Evolutionary conservation across 2,329 filamentous ascomycete species (phyloP), one percentile per base, ranked within the genome.

Genomic region (Balansia obtecta): DNA sequence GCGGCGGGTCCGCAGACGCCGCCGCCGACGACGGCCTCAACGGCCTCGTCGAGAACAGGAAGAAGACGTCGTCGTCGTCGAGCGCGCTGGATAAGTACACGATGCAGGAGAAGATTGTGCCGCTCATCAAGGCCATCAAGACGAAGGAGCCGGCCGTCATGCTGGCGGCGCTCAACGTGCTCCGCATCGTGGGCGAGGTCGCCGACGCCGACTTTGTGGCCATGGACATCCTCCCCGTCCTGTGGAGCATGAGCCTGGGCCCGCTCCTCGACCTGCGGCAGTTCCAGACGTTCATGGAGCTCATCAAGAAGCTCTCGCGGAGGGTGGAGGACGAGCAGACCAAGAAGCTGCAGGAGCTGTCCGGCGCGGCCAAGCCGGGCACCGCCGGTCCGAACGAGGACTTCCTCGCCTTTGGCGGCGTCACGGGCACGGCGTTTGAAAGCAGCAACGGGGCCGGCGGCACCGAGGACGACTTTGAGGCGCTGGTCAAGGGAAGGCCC

Each of bases 91-190:
- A 98, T 70, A 97, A 97, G 65, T 97, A 93, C 62, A 97, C 93
- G 0, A 91, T 98, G 70, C 93, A 98, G 65, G 93, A 98, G 64
- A 97, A 96, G 71, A 86, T 98, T 34, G 79, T 97, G 0, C 93
- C 93, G 0, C 71, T 97, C 4, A 75, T 98, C 53, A 89, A 87
- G 61, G 89, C 76, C 2, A 97, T 98, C 70, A 97, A 95, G 68
- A 98, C 93, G 0, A 97, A 95, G 63, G 93, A 98, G 65, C 93
- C 93, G 0, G 90, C 89, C 8, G 93, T 98, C 10, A 97, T 97
- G 87, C 86, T 97, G 74, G 90, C 91, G 6, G 85, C 89, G 0
- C 73, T 97, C 34, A 84, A 83, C 50, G 88, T 96, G 1, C 82
- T 97, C 56, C 80, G 79, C 46, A 85, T 95, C 46, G 84, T 98